These are phyloP conservation scores for Misopates orontium DNA, from an alignment of 257 asterid species.

Conservation along the genomic window DNA sequence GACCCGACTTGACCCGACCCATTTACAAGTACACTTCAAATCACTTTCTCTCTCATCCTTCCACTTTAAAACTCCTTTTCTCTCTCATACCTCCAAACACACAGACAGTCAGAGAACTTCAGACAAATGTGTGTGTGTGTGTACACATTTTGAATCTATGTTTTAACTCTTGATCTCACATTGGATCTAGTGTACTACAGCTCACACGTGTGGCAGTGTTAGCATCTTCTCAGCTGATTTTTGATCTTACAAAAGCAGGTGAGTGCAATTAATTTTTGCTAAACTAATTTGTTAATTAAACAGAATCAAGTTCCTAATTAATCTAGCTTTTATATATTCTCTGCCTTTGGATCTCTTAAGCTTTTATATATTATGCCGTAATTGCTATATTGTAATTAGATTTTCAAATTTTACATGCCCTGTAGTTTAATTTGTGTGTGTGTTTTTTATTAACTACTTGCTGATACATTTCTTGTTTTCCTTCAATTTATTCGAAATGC, in stretches of 20 bases:
- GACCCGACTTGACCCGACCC: slow-evolving; percentile 49
- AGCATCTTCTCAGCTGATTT: slow-evolving; percentile 17
- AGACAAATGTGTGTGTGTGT: background rate
- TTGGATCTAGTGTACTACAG: background rate
- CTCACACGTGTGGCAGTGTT: slow-evolving; percentile 3
- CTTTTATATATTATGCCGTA: no score
- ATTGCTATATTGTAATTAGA: no score
- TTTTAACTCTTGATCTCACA: background rate
- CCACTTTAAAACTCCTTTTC: slow-evolving; percentile 12
- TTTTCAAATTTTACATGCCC: no score
- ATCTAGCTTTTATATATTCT: no score
- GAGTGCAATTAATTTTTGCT: slow-evolving; percentile 21
- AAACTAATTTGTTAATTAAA: background rate
- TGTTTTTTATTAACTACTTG: no score
- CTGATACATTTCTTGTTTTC: background rate
- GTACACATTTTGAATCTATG: background rate
- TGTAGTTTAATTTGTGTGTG: background rate
- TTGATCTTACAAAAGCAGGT: slow-evolving; percentile 29
- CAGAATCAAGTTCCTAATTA: slow-evolving; percentile 2
- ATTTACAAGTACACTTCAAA: slow-evolving; percentile 20
- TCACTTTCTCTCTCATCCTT: slow-evolving; percentile 19
- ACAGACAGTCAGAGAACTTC: slow-evolving; percentile 14
- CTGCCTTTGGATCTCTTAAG: no score
- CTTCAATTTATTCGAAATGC: background rate
- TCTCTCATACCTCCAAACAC: slow-evolving; percentile 20